Evolutionary conservation across 1,284 basidiomycete species (phyloP).

Genomic region (Pascua guehoae): DNA sequence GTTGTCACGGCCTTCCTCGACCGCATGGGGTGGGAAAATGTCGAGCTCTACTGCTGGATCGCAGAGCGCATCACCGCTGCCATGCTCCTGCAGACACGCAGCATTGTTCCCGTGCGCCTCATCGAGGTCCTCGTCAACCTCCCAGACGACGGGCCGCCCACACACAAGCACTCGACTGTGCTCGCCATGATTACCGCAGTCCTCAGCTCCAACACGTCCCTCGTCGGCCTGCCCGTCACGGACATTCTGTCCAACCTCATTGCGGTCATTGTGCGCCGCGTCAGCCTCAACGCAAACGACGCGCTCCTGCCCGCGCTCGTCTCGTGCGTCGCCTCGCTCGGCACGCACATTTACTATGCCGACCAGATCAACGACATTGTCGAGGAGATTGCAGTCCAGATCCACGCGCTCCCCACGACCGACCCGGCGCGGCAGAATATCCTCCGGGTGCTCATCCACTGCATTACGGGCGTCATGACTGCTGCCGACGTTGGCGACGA

Average conservation of each 20-base stretch:
- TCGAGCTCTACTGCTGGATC: slow-evolving; percentile 77
- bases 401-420: slow-evolving; percentile 53
- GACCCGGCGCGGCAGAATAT: slow-evolving; percentile 61
- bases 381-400: slow-evolving; percentile 73
- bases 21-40: slow-evolving; percentile 63
- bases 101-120: slow-evolving; percentile 77
- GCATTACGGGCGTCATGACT: slow-evolving; percentile 40
- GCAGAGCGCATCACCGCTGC: slow-evolving; percentile 71
- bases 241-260: slow-evolving; percentile 79
- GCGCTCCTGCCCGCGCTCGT: slow-evolving; percentile 67
- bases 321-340: slow-evolving; percentile 73
- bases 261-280: slow-evolving; percentile 67
- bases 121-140: slow-evolving; percentile 73
- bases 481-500: slow-evolving; percentile 36
- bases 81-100: slow-evolving; percentile 88
- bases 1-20: slow-evolving; percentile 67
- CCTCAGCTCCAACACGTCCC: slow-evolving; percentile 73
- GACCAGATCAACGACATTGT: slow-evolving; percentile 94
- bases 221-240: slow-evolving; percentile 86
- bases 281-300: slow-evolving; percentile 64
- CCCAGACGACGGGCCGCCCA: slow-evolving; percentile 58
- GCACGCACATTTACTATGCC: slow-evolving; percentile 85
- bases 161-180: slow-evolving; percentile 64
- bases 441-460: slow-evolving; percentile 54
- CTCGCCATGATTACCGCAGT: slow-evolving; percentile 75